Base-by-base conservation (phyloP, 495 filamentous ascomycete species). In the Hamigera avellanea region DNA sequence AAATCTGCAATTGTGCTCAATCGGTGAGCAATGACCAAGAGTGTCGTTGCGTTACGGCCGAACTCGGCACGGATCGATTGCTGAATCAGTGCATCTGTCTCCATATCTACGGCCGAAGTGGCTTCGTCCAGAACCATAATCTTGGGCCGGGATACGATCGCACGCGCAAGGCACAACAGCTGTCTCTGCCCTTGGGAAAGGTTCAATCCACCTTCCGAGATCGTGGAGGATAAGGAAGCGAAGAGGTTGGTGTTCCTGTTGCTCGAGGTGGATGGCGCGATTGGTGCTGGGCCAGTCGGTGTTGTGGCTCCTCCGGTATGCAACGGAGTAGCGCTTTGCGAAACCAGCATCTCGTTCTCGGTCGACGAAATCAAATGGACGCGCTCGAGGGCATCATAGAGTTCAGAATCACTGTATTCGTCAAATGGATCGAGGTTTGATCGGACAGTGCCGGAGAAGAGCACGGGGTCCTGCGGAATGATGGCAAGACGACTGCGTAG, bases 101-200 rank as follows among this genome's bases (percentile, higher is more conserved):
- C 72, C 78, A 85, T 86, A 55, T 94, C 87, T 3, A 95, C 84
- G 2, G 87, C 83, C 3, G 76, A 81, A 0, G 87, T 95, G 0
- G 87, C 87, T 59, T 95, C 87, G 50, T 95, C 87, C 8, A 95
- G 69, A 7, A 95, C 76, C 72, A 95, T 80, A 41, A 95, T 79
- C 46, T 82, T 82, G 8, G 85, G 83, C 0, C 76, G 70, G 3
- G 75, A 65, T 19, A 93, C 77, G 48, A 93, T 89, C 25, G 87
- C 86, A 5, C 87, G 79, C 0, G 87, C 86, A 1, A 95, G 76
- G 45, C 86, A 91, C 9, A 95, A 72, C 1, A 93, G 81, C 49
- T 95, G 87, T 4, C 84, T 70, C 53, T 95, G 86, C 2, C 87
- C 87, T 49, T 93, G 86, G 0, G 81, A 86, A 8, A 95, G 70